Base-by-base conservation (phyloP, 306 rosid species). In the Castanopsis chinensis region DNA sequence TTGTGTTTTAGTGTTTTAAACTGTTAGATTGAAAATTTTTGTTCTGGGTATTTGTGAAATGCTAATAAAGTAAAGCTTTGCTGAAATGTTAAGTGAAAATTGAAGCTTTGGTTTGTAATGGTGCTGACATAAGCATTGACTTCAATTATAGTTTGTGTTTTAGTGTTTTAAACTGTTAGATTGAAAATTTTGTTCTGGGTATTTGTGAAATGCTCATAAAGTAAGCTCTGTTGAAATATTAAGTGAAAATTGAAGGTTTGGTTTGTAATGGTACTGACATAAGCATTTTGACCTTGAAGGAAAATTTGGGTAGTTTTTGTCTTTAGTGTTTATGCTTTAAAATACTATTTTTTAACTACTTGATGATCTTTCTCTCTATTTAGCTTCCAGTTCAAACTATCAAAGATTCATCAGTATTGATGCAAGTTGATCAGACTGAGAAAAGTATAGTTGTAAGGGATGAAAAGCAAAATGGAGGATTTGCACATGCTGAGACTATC, bases 371-470 rank as follows among this genome's bases (percentile, higher is more conserved):
- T 37, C 75, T 59, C 32, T 58, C 4, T 64, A 4, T 82, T 84
- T 87, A 91, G 96, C 75, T 79, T 65, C 32, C 86, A 2, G 41
- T 56, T 70, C 85, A 74, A 71, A 20, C 87, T 58, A 37, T 80
- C 68, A 87, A 88, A 82, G 87, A 87, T 58, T 76, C 93, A 28
- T 6, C 88, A 4, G 82, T 88, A 33, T 43, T 78, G 71, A 82
- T 84, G 90, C 92, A 82, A 70, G 86, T 85, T 80, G 86, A 89
- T 82, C 79, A 86, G 79, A 82, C 69, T 74, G 94, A 85, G 74
- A 75, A 70, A 71, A 19, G 55, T 72, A 25, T 35, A 6, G 83
- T 74, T 68, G 59, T 53, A 19, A 72, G 75, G 76, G 81, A 83
- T 25, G 86, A 78, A 59, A 78, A 60, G 64, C 86, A 85, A 78